phyloP scores from a whole-genome alignment of 192 early-diverging fungal species.

The Coemansia pectinata region DNA sequence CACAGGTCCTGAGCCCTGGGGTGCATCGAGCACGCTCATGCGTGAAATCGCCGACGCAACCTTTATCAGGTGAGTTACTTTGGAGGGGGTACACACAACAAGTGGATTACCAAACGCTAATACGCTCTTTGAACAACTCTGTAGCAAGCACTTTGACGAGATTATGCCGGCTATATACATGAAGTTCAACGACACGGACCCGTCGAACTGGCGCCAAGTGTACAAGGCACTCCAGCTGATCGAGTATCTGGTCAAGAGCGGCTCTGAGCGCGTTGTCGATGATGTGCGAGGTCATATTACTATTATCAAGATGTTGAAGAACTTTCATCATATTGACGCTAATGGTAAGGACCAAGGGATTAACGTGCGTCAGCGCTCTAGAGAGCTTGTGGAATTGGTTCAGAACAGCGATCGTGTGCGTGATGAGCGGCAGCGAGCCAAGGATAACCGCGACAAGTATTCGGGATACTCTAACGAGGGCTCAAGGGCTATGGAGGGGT shows the following conservation, averaged over 20 bases:
- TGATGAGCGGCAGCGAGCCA: constrained; percentile 86
- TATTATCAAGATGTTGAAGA: constrained; percentile 84
- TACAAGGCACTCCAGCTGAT: constrained; percentile 95
- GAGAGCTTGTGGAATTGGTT: constrained; percentile 85
- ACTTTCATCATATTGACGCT: constrained; percentile 88
- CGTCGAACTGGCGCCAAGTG: constrained; percentile 87
- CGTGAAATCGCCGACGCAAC: constrained; percentile 92
- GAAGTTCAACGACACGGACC: constrained; percentile 80
- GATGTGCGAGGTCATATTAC: constrained; percentile 81
- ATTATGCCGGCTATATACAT: constrained; percentile 94
- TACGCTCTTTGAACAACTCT: background rate
- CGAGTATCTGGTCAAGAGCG: constrained; percentile 95
- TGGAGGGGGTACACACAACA: background rate
- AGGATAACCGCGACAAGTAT: constrained; percentile 88
- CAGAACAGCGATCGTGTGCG: constrained; percentile 76
- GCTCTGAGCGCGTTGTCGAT: constrained; percentile 90
- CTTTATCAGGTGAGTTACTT: constrained; percentile 65
- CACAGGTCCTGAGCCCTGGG: constrained; percentile 93
- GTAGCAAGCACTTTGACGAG: constrained; percentile 88
- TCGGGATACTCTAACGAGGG: constrained; percentile 68
- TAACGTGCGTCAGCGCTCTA: constrained; percentile 85
- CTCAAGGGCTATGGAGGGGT: constrained; percentile 10
- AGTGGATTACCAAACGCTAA: background rate
- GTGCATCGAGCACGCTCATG: constrained; percentile 91
- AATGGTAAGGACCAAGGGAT: constrained; percentile 97